Evolutionary conservation across 441 rosid species (phyloP).

Genomic region (Viola pubescens): DNA sequence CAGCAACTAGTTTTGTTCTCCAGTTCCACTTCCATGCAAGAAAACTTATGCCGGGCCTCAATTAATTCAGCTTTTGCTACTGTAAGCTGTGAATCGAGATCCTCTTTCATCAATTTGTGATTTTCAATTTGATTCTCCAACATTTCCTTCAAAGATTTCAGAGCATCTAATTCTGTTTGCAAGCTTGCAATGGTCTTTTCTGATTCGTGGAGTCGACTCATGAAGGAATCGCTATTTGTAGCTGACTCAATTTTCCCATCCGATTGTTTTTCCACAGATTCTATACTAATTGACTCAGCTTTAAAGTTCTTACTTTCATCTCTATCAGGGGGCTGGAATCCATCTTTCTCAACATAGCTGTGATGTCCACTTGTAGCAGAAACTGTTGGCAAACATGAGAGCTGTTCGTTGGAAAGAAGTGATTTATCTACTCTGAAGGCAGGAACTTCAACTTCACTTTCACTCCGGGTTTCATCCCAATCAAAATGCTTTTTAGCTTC

Average conservation of each 20-base stretch:
- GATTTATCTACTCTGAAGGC: conserved; percentile 18
- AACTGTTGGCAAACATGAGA: conserved; percentile 5
- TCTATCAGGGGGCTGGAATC: conserved; percentile 13
- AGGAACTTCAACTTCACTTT: conserved; percentile 41
- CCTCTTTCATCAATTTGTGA: conserved; percentile 30
- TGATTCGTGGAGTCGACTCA: conserved; percentile 39
- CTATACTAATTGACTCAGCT: conserved; percentile 22
- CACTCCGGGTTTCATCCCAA: conserved; percentile 52
- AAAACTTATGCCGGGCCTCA: conserved; percentile 33
- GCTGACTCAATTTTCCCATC: conserved; percentile 30
- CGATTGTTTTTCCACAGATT: conserved; percentile 27
- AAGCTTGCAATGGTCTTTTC: conserved; percentile 27
- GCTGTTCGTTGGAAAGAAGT: conserved; percentile 16
- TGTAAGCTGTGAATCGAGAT: conserved; percentile 29
- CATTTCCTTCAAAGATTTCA: conserved; percentile 25
- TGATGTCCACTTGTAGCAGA: conserved; percentile 13
- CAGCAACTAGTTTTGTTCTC: conserved; percentile 38
- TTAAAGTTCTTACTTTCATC: conserved; percentile 29
- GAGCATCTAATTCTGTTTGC: conserved; percentile 32
- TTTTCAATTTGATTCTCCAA: conserved; percentile 37
- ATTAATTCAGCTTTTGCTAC: conserved; percentile 32
- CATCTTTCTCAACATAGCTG: conserved; percentile 15
- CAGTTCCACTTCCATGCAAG: conserved; percentile 38
- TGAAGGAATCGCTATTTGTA: conserved; percentile 17
- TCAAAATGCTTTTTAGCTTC: conserved; percentile 56